Percentiles rank a stretch among this genome's conserved stretches.
Evolutionary conservation across 345 rosid genomes (phyloP).

Genomic region (Toxicodendron radicans): DNA sequence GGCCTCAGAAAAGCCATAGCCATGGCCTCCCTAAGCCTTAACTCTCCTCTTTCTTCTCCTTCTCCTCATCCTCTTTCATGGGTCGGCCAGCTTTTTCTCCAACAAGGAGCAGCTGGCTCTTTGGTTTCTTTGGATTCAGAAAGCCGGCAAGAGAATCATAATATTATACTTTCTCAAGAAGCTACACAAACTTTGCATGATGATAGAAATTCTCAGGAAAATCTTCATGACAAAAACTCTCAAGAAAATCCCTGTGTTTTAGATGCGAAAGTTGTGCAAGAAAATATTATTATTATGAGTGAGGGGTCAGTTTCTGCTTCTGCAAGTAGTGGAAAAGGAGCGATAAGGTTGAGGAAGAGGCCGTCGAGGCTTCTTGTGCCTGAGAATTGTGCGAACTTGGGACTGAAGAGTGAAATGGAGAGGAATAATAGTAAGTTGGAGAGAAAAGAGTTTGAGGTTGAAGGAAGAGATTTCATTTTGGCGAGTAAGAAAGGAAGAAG

Average conservation of each 20-base stretch:
- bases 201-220: too few relatives aligned
- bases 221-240: not conserved
- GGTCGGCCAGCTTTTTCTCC: conserved; percentile 15
- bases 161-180: too few relatives aligned
- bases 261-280: conserved; percentile 9
- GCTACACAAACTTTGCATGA: not conserved
- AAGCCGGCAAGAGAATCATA: not conserved
- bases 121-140: not conserved
- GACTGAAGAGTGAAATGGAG: not conserved
- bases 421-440: conserved; percentile 20
- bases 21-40: conserved; percentile 19
- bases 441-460: conserved; percentile 34
- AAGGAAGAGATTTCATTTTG: conserved; percentile 43
- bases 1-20: conserved; percentile 20
- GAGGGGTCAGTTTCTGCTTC: not conserved
- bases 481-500: conserved; percentile 49
- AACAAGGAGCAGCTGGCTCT: not conserved
- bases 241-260: not conserved
- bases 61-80: conserved; percentile 16
- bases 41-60: conserved; percentile 17
- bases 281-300: not conserved
- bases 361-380: conserved; percentile 48
- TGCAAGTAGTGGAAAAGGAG: not conserved
- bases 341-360: conserved; percentile 35
- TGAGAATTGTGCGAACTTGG: conserved; percentile 15